A percentile compares a stretch with the other conserved stretches of the same genome.
Conservation (phyloP, 495 filamentous ascomycete species). For the Extremus antarcticus region DNA sequence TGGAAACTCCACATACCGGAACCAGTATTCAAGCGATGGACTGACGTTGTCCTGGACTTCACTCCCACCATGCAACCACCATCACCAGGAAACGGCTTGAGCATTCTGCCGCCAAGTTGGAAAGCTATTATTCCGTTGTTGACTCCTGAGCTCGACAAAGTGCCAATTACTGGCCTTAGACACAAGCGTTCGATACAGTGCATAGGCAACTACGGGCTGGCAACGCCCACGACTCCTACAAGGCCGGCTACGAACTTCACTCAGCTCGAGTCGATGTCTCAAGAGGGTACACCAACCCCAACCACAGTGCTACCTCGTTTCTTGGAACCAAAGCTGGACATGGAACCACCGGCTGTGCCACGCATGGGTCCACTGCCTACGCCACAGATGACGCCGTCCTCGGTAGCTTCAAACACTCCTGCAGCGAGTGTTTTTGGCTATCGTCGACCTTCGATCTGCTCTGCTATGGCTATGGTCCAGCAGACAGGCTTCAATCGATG, state of each 20-base stretch:
- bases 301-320: slow-evolving; percentile 24
- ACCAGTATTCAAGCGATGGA: slow-evolving; percentile 79
- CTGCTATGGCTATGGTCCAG: slow-evolving; percentile 69
- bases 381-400: slow-evolving; percentile 70
- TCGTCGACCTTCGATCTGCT: slow-evolving; percentile 58
- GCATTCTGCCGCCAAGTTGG: slow-evolving; percentile 47
- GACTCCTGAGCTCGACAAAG: slow-evolving; percentile 60
- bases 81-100: slow-evolving; percentile 34
- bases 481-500: slow-evolving; percentile 38
- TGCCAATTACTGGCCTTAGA: slow-evolving; percentile 22
- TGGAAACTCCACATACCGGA: slow-evolving; percentile 94
- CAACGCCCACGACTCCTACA: slow-evolving; percentile 13
- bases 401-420: slow-evolving; percentile 69
- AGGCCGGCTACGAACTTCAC: not conserved
- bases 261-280: slow-evolving; percentile 18
- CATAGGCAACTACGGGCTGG: slow-evolving; percentile 3
- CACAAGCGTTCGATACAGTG: slow-evolving; percentile 2
- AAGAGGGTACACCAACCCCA: slow-evolving; percentile 31
- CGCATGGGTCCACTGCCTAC: slow-evolving; percentile 64
- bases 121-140: slow-evolving; percentile 65
- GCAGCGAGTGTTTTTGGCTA: slow-evolving; percentile 62
- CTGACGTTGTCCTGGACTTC: slow-evolving; percentile 77
- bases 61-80: slow-evolving; percentile 48
- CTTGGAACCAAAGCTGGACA: slow-evolving; percentile 27
- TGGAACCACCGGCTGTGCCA: slow-evolving; percentile 34